phyloP scores from a whole-genome alignment of 768 basidiomycete genomes.

The Psilocybe subaeruginosa region DNA sequence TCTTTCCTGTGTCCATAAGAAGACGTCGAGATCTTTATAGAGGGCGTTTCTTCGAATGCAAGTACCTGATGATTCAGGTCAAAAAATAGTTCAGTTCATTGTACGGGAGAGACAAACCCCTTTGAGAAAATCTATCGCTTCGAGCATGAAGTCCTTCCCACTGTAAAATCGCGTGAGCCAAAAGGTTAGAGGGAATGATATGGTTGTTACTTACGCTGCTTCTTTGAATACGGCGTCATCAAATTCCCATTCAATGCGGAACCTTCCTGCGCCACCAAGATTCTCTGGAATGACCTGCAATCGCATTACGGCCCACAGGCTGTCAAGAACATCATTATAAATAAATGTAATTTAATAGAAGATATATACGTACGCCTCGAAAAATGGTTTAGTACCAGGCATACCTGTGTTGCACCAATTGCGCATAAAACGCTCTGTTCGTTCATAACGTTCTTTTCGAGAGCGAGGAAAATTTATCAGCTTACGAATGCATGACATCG shows the following conservation, averaged over 20 bases:
- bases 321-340: slow-evolving; percentile 19
- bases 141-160: slow-evolving; percentile 93
- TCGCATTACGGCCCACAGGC: slow-evolving; percentile 78
- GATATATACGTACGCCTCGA: slow-evolving; percentile 51
- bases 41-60: slow-evolving; percentile 75
- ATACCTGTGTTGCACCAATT: slow-evolving; percentile 87
- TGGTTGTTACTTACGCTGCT: slow-evolving; percentile 71
- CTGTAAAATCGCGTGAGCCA: slow-evolving; percentile 41
- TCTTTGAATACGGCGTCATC: slow-evolving; percentile 96
- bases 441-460: slow-evolving; percentile 68
- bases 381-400: slow-evolving; percentile 91
- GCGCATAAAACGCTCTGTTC: slow-evolving; percentile 72
- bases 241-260: slow-evolving; percentile 84
- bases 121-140: slow-evolving; percentile 88
- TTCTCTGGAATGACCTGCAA: slow-evolving; percentile 80
- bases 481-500: neutral
- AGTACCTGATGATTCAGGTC: slow-evolving; percentile 36
- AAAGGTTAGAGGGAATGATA: slow-evolving; percentile 15
- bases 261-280: slow-evolving; percentile 78
- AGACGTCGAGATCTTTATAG: slow-evolving; percentile 38
- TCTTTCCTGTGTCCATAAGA: slow-evolving; percentile 36
- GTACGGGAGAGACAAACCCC: slow-evolving; percentile 60
- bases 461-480: neutral
- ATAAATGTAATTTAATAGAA: slow-evolving; percentile 1
- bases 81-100: slow-evolving; percentile 10